phyloP scores from a whole-genome alignment of 306 rosid species.

The Casuarina cunninghamiana region DNA sequence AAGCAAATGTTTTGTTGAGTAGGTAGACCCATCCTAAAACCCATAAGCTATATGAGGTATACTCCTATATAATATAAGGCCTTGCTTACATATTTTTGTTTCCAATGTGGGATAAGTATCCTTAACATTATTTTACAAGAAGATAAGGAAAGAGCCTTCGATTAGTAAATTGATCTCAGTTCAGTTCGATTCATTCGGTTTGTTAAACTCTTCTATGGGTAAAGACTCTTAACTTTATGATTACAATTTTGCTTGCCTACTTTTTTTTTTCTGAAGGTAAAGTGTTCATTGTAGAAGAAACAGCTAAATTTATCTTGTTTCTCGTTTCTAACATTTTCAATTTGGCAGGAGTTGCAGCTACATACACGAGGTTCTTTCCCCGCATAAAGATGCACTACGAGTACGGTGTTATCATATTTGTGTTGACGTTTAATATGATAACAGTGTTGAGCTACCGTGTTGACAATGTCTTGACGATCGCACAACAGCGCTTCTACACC shows the following conservation, averaged over 20 bases:
- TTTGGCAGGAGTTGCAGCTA: conserved; percentile 72
- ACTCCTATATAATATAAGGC: too few relatives aligned
- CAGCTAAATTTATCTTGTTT: not conserved
- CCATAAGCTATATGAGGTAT: too few relatives aligned
- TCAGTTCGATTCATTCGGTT: not conserved
- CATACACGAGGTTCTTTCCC: conserved; percentile 91
- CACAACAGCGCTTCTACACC: conserved; percentile 74
- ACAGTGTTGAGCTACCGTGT: conserved; percentile 78
- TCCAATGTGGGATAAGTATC: too few relatives aligned
- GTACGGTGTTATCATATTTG: conserved; percentile 85
- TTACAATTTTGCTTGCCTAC: too few relatives aligned
- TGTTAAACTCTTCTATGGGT: not conserved
- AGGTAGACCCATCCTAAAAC: too few relatives aligned
- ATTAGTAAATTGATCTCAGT: not conserved
- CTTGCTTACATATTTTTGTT: too few relatives aligned
- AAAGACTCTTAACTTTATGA: too few relatives aligned
- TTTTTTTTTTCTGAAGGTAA: too few relatives aligned
- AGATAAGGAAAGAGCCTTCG: not conserved
- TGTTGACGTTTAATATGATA: conserved; percentile 82
- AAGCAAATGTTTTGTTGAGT: too few relatives aligned
- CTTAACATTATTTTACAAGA: too few relatives aligned
- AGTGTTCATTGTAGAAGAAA: not conserved
- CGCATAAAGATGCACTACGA: conserved; percentile 86
- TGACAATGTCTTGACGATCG: conserved; percentile 61
- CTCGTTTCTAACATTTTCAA: conserved; percentile 7